phyloP scores from a whole-genome alignment of 805 yeast species.

The Nakazawaea holstii region DNA sequence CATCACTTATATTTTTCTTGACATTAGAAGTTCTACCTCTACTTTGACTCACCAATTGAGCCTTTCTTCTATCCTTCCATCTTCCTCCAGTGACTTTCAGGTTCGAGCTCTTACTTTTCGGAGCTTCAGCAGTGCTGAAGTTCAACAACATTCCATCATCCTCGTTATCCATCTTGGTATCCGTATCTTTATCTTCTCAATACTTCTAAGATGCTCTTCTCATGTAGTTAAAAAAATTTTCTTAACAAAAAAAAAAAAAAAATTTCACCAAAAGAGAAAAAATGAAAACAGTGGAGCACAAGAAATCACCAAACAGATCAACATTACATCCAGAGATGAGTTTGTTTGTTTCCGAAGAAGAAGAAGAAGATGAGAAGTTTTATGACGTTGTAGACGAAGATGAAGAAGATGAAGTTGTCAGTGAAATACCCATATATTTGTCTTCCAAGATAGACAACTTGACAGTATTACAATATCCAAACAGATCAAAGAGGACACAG shows the following conservation, averaged over 20 bases:
- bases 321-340: constrained; percentile 10
- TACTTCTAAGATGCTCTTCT: neutral
- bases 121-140: constrained; percentile 45
- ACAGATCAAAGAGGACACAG: constrained; percentile 40
- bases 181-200: neutral
- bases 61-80: constrained; percentile 76
- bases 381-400: constrained; percentile 17
- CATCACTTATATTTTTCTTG: constrained; percentile 14
- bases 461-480: constrained; percentile 56
- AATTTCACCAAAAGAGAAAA: neutral
- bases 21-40: constrained; percentile 24
- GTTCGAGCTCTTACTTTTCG: constrained; percentile 17
- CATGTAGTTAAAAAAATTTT: neutral
- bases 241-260: constrained; percentile 7
- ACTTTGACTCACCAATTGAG: constrained; percentile 46
- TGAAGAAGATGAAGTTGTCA: constrained; percentile 55
- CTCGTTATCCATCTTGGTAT: constrained; percentile 24
- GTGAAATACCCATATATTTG: constrained; percentile 54
- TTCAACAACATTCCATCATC: constrained; percentile 73
- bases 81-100: constrained; percentile 60
- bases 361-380: constrained; percentile 24
- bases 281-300: too few relatives aligned
- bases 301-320: neutral
- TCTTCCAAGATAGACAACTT: constrained; percentile 22
- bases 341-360: constrained; percentile 32